phyloP scores from a whole-genome alignment of 2,329 filamentous ascomycete genomes.

The Penicillium concentricum region DNA sequence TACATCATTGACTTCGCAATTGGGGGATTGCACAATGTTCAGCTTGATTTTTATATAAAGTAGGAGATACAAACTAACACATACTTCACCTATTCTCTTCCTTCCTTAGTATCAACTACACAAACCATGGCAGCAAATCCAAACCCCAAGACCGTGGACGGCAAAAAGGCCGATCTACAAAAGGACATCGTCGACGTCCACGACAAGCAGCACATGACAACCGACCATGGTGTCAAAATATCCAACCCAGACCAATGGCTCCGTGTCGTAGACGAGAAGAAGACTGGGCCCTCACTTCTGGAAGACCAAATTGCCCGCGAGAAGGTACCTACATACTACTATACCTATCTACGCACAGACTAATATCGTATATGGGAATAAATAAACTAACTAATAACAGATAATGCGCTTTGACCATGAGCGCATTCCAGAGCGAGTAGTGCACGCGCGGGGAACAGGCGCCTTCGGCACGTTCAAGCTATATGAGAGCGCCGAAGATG shows the following conservation, averaged over 20 bases:
- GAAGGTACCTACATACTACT: conserved; percentile 55
- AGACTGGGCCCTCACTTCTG: conserved; percentile 65
- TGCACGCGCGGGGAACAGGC: conserved; percentile 64
- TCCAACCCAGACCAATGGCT: conserved; percentile 77
- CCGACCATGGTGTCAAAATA: conserved; percentile 74
- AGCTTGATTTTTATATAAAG: neutral
- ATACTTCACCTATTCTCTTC: neutral
- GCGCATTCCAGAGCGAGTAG: conserved; percentile 66
- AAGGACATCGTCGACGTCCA: conserved; percentile 59
- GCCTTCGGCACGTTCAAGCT: conserved; percentile 68
- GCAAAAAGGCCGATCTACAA: conserved; percentile 63
- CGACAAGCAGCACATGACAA: conserved; percentile 63
- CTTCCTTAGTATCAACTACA: neutral
- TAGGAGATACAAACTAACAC: neutral
- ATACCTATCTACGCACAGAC: neutral
- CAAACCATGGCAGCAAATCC: conserved; percentile 15
- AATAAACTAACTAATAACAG: conserved; percentile 21
- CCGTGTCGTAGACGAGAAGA: conserved; percentile 59
- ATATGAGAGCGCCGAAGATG: conserved; percentile 61
- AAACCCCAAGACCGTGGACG: conserved; percentile 12
- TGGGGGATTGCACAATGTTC: neutral
- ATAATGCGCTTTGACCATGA: conserved; percentile 71
- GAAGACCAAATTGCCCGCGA: conserved; percentile 73
- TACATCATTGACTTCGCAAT: conserved; percentile 15
- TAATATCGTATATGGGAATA: neutral